Base-by-base conservation (phyloP, 371 early-diverging fungal genomes). In the Mucor lusitanicus region DNA sequence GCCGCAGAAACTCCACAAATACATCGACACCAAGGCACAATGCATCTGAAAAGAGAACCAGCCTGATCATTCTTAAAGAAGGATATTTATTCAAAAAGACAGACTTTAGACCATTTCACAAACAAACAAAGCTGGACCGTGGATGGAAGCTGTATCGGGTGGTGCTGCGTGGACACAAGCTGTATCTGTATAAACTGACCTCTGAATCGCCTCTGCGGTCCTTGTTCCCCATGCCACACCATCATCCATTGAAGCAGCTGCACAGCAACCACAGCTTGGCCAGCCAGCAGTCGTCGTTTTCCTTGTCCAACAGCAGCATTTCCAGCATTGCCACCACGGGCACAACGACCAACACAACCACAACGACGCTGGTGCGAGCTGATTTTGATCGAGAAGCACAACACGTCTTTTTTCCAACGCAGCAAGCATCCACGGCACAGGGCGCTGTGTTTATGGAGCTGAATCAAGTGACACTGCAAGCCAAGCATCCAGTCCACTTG, bases 121-220 rank as follows among this genome's bases (percentile, higher is more conserved):
- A 76, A 32, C 72, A 80, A 40, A 72, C 72, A 27, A 75, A 79
- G 35, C 68, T 84, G 13, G 89, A 88, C n/a, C 87, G 91, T 56
- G 88, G 92, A 27, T 94, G 94, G 94, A 92, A 90, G 75, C 84
- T 91, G 5, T 94, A 94, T 71, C 85, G 84, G 21, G 92, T 92
- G 4, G 80, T 87, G 8, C 71, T 94, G 19, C 85, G 88, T 74
- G 93, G 93, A n/a, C 91, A 92, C 61, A 94, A 94, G 70, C 73
- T 94, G 3, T 92, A 90, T 65, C 88, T 92, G 57, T 94, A 91
- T 74, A 91, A 91, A 68, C 82, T 90, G n/a, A 83, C 87, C 9
- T 77, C 90, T 1, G 85, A 87, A 73, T 77, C 87, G 61, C 78
- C 73, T 21, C 57, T 76, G 7, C 83, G 75, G 63, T 88, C 86